These are phyloP conservation scores for Coemansia reversa DNA, from an alignment of 192 early-diverging fungal genomes.

Conservation along the genomic window DNA sequence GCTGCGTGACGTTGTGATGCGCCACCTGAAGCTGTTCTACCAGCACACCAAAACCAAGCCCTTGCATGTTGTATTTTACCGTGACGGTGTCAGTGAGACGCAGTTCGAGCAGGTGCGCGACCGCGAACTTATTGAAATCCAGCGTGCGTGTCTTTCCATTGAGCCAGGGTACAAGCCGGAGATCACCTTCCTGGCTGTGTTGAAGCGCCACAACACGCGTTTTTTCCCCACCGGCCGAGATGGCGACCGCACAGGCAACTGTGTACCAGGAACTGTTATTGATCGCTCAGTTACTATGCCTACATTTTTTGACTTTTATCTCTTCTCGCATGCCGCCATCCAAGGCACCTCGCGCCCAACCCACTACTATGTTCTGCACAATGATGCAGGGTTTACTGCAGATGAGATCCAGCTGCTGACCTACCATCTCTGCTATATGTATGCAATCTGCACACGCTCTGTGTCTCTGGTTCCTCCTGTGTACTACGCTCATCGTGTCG, in stretches of 20 bases:
- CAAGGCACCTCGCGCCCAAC: conserved; percentile 92
- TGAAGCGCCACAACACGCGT: conserved; percentile 82
- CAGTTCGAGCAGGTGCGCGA: conserved; percentile 78
- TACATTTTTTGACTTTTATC: conserved; percentile 80
- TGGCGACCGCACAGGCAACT: conserved; percentile 77
- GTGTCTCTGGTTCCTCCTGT: conserved; percentile 88
- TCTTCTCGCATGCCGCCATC: conserved; percentile 87
- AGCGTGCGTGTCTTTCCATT: conserved; percentile 59
- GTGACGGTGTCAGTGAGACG: conserved; percentile 88
- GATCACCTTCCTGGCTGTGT: conserved; percentile 69
- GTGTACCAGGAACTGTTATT: conserved; percentile 77
- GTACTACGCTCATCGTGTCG: conserved; percentile 93
- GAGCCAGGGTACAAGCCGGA: conserved; percentile 71
- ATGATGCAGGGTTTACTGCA: conserved; percentile 78
- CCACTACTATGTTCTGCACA: conserved; percentile 86
- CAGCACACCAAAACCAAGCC: conserved; percentile 62
- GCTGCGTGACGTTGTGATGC: conserved; percentile 61
- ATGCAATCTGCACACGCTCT: conserved; percentile 80
- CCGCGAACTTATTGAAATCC: conserved; percentile 73
- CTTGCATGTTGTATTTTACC: conserved; percentile 77
- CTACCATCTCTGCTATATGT: conserved; percentile 87
- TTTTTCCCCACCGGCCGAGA: conserved; percentile 72
- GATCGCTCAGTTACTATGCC: conserved; percentile 75
- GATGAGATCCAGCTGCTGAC: conserved; percentile 85
- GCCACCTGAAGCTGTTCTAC: conserved; percentile 67